Base-by-base conservation (phyloP, 305 asterid genomes). In the Rubia balearica region DNA sequence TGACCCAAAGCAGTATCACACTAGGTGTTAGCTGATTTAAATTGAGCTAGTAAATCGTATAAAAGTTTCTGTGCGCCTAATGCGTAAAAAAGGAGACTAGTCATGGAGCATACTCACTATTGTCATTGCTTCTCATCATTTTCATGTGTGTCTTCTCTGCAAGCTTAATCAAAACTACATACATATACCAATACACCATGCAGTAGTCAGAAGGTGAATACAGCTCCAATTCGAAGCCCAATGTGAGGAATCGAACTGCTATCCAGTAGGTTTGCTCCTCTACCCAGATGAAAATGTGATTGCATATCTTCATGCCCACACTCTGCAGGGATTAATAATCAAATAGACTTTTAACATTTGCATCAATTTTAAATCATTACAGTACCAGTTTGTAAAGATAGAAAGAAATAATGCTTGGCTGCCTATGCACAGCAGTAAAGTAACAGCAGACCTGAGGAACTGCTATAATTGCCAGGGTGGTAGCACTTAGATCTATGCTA, bases 251-350 rank as follows among this genome's bases (percentile, higher is more conserved):
- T 71, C 97, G 97, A 76, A 85, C 81, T 66, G 96, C 98, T 61
- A 89, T 88, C 97, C 97, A 90, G 78, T 90, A 93, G 73, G 98
- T 93, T 81, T 89, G 94, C 87, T 89, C 96, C 78, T 90, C 98
- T 48, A 93, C 92, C 97, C 98, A 90, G 72, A 88, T 72, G 69
- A 93, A 88, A 79, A 93, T 82, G 77, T 90, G 89, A 79, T 83
- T 89, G 83, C 88, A 86, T 75, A 93, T 88, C 79, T 83, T 90
- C 74, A 79, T 45, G 74, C 85, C 75, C 69, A 79, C 41, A 74
- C 80, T 88, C 98, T 93, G 89, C 77, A 73, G 66, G 60, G 40
- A 60, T 74, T 24, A 14, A 38, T 51, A 49, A 70, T 68, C 21
- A 55, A 67, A 41, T 2, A 27, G 12, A 46, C 51, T n/a, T 65